phyloP scores from a whole-genome alignment of 768 basidiomycete genomes.

The Hysterangium stoloniferum region DNA sequence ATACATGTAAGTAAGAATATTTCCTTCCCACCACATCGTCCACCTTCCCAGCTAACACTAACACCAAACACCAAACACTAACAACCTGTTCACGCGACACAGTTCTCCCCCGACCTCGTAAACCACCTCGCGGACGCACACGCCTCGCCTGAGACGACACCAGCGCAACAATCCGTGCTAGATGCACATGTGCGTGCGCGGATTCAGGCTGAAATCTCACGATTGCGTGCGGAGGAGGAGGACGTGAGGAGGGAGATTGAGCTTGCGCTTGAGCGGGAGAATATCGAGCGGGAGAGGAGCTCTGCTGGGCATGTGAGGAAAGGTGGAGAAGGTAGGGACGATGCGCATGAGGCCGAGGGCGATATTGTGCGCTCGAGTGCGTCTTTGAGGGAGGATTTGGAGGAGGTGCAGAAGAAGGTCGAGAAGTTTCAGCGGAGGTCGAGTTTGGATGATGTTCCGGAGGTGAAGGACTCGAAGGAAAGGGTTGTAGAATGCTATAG shows the following conservation, averaged over 20 bases:
- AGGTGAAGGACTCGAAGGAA: constrained; percentile 48
- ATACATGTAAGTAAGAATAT: constrained; percentile 37
- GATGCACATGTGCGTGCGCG: constrained; percentile 67
- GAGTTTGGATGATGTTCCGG: constrained; percentile 45
- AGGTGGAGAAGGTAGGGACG: constrained; percentile 27
- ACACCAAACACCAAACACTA: too few species aligned
- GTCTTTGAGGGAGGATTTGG: constrained; percentile 63
- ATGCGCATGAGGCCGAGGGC: constrained; percentile 13
- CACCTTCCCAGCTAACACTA: not conserved
- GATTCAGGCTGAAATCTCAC: constrained; percentile 61
- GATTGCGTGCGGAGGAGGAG: constrained; percentile 62
- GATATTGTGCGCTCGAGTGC: constrained; percentile 31
- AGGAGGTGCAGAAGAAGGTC: constrained; percentile 65
- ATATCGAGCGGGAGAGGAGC: constrained; percentile 65
- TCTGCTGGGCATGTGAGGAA: constrained; percentile 34
- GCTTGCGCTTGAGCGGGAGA: constrained; percentile 77
- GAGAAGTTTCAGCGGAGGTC: constrained; percentile 56
- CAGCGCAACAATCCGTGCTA: constrained; percentile 64
- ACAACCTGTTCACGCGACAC: constrained; percentile 9
- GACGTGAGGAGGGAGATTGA: constrained; percentile 67
- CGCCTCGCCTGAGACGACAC: constrained; percentile 48
- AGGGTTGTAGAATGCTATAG: constrained; percentile 69
- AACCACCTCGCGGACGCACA: constrained; percentile 65
- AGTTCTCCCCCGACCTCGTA: constrained; percentile 84
- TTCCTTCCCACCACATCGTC: not conserved